phyloP scores from a whole-genome alignment of 495 filamentous ascomycete species.

The Aspergillus kassunensis region DNA sequence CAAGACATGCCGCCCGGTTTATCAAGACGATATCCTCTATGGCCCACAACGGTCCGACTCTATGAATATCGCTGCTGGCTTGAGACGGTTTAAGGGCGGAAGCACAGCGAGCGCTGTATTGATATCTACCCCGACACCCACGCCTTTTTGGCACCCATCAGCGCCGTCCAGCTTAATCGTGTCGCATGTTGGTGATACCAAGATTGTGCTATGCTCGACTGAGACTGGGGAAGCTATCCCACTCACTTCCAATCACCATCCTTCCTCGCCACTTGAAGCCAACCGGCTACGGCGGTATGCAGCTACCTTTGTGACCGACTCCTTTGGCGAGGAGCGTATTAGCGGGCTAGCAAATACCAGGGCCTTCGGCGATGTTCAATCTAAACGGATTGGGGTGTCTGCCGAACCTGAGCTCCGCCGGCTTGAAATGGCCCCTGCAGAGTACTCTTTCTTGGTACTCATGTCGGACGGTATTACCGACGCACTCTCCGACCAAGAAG shows the following conservation, averaged over 20 bases:
- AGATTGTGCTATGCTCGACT: slow-evolving; percentile 81
- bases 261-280: slow-evolving; percentile 77
- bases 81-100: slow-evolving; percentile 81
- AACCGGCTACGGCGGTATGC: slow-evolving; percentile 81
- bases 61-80: slow-evolving; percentile 63
- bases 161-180: slow-evolving; percentile 78
- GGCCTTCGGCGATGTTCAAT: slow-evolving; percentile 84
- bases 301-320: slow-evolving; percentile 84
- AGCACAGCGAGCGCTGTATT: slow-evolving; percentile 85
- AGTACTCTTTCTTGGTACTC: slow-evolving; percentile 85
- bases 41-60: slow-evolving; percentile 54
- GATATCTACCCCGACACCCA: slow-evolving; percentile 84
- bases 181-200: slow-evolving; percentile 90
- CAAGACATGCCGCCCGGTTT: slow-evolving; percentile 67
- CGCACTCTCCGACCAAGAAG: slow-evolving; percentile 81
- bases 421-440: slow-evolving; percentile 69
- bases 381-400: slow-evolving; percentile 87
- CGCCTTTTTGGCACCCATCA: slow-evolving; percentile 91
- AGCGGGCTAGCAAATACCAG: slow-evolving; percentile 90
- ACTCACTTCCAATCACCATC: slow-evolving; percentile 84
- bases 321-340: slow-evolving; percentile 96
- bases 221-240: slow-evolving; percentile 71
- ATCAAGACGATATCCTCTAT: slow-evolving; percentile 74
- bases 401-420: slow-evolving; percentile 85
- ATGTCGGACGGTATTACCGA: slow-evolving; percentile 85